Conservation (phyloP, 208 protist species). For the Porcisia deanei region DNA sequence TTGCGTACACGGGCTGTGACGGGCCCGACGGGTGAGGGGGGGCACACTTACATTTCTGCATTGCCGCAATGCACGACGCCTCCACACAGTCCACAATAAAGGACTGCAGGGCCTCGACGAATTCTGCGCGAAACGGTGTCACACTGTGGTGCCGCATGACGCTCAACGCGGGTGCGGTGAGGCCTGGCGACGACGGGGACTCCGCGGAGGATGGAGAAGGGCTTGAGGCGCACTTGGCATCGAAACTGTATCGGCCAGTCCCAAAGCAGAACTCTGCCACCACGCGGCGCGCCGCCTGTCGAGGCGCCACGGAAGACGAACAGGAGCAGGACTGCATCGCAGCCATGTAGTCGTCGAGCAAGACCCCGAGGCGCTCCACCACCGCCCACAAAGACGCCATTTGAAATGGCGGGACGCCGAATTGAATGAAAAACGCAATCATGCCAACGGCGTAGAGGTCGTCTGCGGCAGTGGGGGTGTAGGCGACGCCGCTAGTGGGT, state of each 20-base stretch:
- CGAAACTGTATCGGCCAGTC: background rate
- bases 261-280: slow-evolving; percentile 33
- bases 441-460: slow-evolving; percentile 84
- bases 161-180: slow-evolving; percentile 16
- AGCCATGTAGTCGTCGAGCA: slow-evolving; percentile 24
- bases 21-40: too few relatives aligned
- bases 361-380: slow-evolving; percentile 25
- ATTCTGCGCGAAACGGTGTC: slow-evolving; percentile 20
- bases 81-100: slow-evolving; percentile 55
- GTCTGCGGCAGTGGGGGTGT: slow-evolving; percentile 35
- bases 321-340: slow-evolving; percentile 12
- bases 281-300: slow-evolving; percentile 17
- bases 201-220: background rate
- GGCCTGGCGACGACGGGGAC: background rate
- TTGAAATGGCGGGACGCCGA: slow-evolving; percentile 69
- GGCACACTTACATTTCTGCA: background rate
- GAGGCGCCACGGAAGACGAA: slow-evolving; percentile 4
- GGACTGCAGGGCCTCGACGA: slow-evolving; percentile 22
- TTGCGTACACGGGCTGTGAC: slow-evolving; percentile 11
- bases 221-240: too few relatives aligned
- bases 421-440: slow-evolving; percentile 44
- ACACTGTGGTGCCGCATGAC: slow-evolving; percentile 13
- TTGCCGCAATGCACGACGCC: slow-evolving; percentile 13
- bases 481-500: background rate
- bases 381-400: slow-evolving; percentile 39